Evolutionary conservation across 345 rosid genomes (phyloP).

Genomic region (Eucalyptus coolabah): DNA sequence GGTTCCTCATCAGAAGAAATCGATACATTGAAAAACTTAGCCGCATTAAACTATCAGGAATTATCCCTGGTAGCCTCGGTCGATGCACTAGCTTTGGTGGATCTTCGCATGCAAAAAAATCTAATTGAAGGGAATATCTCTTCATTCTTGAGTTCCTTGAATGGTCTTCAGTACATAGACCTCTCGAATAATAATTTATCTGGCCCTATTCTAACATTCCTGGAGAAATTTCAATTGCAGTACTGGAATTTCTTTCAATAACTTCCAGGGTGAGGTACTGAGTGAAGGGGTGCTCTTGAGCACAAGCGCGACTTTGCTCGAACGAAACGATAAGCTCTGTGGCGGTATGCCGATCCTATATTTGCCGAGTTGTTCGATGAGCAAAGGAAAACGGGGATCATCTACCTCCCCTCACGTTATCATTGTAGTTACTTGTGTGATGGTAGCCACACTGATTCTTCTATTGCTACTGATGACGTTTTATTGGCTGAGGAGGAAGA

Average conservation of each 20-base stretch:
- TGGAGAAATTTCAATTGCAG: not conserved
- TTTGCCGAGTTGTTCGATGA: not conserved
- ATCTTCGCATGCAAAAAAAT: not conserved
- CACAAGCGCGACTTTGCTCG: not conserved
- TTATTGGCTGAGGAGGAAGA: not conserved
- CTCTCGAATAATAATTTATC: not conserved
- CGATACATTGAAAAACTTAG: not conserved
- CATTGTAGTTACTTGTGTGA: not conserved
- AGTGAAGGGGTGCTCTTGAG: not conserved
- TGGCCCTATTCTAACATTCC: not conserved
- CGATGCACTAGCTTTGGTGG: not conserved
- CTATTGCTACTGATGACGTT: not conserved
- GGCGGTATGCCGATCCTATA: not conserved
- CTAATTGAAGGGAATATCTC: not conserved
- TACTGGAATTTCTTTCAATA: not conserved
- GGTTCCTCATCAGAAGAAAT: not conserved
- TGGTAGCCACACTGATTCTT: not conserved
- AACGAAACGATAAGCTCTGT: not conserved
- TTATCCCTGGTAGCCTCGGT: not conserved
- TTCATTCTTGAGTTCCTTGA: not conserved
- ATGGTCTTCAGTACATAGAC: not conserved
- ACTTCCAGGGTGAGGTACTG: constrained; percentile 3
- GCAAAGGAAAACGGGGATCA: not conserved
- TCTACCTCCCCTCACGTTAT: not conserved
- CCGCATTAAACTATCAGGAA: not conserved